phyloP scores from a whole-genome alignment of 2,329 filamentous ascomycete genomes.

The Spiromastix sp. region DNA sequence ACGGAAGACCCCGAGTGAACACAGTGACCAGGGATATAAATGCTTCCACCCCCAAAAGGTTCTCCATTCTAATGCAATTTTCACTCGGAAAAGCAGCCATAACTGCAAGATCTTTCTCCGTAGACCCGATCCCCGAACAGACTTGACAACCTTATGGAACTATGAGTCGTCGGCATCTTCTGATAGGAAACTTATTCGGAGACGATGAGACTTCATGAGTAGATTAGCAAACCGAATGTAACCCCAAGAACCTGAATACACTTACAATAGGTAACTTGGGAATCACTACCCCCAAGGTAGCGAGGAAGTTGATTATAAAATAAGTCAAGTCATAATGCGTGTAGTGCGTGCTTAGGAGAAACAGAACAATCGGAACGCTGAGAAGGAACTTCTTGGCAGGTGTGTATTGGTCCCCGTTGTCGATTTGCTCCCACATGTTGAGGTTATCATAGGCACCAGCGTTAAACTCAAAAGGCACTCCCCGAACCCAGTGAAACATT shows the following conservation, averaged over 20 bases:
- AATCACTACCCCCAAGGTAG: slow-evolving; percentile 84
- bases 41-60: too few relatives aligned
- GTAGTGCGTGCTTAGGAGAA: slow-evolving; percentile 95
- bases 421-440: slow-evolving; percentile 99
- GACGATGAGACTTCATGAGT: slow-evolving; percentile 3
- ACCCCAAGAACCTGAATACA: slow-evolving; percentile 16
- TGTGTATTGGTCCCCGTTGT: slow-evolving; percentile 97
- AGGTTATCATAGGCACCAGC: slow-evolving; percentile 96
- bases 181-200: slow-evolving; percentile 5
- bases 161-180: slow-evolving; percentile 2
- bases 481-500: slow-evolving; percentile 99
- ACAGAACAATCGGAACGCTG: slow-evolving; percentile 85
- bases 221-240: background rate
- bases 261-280: slow-evolving; percentile 91
- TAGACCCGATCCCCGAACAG: too few relatives aligned
- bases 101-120: too few relatives aligned
- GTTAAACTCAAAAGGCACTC: slow-evolving; percentile 98
- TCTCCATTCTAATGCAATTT: too few relatives aligned
- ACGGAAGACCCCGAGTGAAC: too few relatives aligned
- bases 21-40: too few relatives aligned
- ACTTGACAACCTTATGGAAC: too few relatives aligned
- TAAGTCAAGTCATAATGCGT: slow-evolving; percentile 96
- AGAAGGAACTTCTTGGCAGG: slow-evolving; percentile 97
- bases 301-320: slow-evolving; percentile 94
- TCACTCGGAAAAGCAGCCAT: too few relatives aligned